phyloP scores from a whole-genome alignment of 2,329 filamentous ascomycete species.

The Apiospora saccharicola region DNA sequence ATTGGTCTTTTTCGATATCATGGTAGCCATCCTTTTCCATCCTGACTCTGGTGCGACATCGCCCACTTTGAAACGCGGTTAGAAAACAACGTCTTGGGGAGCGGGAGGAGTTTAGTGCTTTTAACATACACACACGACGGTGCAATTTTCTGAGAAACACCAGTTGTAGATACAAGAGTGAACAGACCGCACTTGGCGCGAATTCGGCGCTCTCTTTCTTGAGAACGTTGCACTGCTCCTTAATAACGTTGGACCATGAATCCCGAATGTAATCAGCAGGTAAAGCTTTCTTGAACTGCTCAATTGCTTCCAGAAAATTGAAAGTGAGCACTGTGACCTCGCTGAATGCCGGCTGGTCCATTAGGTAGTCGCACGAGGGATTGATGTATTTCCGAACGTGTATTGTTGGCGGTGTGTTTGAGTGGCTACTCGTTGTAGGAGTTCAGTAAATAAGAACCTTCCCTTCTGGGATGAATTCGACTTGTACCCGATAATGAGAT shows the following conservation, averaged over 20 bases:
- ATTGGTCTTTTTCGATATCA: background rate
- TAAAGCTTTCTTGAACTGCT: background rate
- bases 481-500: too few species aligned
- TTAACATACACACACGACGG: background rate
- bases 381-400: background rate
- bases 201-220: background rate
- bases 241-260: background rate
- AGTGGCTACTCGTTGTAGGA: too few species aligned
- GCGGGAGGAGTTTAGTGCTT: too few species aligned
- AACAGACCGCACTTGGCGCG: too few species aligned
- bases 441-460: too few species aligned
- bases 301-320: background rate
- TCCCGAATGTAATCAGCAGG: background rate
- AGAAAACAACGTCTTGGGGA: too few species aligned
- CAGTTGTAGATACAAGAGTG: background rate
- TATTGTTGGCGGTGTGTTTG: background rate
- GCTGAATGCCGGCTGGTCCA: background rate
- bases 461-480: too few species aligned
- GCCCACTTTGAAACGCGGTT: background rate
- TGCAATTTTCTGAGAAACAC: background rate
- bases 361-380: background rate
- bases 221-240: too few species aligned
- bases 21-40: background rate
- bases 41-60: background rate
- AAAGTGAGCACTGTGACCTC: background rate